phyloP scores from a whole-genome alignment of 2,329 filamentous ascomycete genomes.

The Aspergillus thermomutatus region DNA sequence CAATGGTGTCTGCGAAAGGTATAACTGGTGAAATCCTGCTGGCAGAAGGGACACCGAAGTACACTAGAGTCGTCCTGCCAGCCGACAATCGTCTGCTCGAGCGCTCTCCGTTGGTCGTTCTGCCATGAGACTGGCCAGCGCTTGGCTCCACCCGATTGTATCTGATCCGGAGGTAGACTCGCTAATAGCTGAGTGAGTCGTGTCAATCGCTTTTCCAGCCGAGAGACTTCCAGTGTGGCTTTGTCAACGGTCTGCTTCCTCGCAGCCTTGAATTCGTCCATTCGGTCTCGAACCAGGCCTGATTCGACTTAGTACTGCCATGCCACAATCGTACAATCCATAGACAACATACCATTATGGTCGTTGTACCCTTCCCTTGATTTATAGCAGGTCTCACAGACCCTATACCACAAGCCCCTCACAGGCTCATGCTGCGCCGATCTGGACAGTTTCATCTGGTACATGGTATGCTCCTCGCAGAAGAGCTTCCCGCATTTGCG shows the following conservation, averaged over 20 bases:
- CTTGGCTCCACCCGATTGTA: slow-evolving; percentile 47
- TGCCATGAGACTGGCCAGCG: slow-evolving; percentile 58
- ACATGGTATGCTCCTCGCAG: slow-evolving; percentile 98
- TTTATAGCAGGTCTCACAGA: slow-evolving; percentile 99
- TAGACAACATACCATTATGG: slow-evolving; percentile 54
- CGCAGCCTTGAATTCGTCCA: slow-evolving; percentile 64
- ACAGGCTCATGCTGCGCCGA: slow-evolving; percentile 87
- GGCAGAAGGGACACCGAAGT: slow-evolving; percentile 82
- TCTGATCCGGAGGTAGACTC: slow-evolving; percentile 66
- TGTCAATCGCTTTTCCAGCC: slow-evolving; percentile 86
- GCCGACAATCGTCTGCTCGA: slow-evolving; percentile 89
- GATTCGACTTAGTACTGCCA: slow-evolving; percentile 6
- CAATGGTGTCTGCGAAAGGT: slow-evolving; percentile 93
- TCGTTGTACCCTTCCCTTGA: slow-evolving; percentile 95
- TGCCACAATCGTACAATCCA: background rate
- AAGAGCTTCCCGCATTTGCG: slow-evolving; percentile 89
- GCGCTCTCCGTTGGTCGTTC: slow-evolving; percentile 70
- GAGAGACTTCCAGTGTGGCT: slow-evolving; percentile 79
- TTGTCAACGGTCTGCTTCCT: slow-evolving; percentile 77
- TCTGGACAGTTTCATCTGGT: slow-evolving; percentile 95
- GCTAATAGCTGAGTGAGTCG: slow-evolving; percentile 83
- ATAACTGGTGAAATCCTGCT: slow-evolving; percentile 92
- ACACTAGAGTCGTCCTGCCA: slow-evolving; percentile 93
- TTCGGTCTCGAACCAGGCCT: slow-evolving; percentile 69
- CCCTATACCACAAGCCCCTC: slow-evolving; percentile 85